A percentile compares a stretch with the other conserved stretches of the same genome.
Evolutionary conservation across 2,329 filamentous ascomycete species (phyloP).

Genomic region (Fusarium ambrosium): DNA sequence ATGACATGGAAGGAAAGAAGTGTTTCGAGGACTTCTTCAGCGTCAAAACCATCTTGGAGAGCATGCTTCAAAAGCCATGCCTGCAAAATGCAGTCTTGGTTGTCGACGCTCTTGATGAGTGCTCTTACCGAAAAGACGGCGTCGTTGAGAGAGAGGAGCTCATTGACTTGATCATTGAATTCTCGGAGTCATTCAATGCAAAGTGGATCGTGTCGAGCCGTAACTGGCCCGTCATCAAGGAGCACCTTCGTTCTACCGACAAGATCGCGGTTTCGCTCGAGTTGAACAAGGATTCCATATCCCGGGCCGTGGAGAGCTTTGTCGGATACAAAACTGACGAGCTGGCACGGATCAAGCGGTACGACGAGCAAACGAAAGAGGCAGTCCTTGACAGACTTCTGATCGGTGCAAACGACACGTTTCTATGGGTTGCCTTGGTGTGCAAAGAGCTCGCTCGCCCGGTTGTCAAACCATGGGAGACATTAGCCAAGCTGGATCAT

Average conservation of each 20-base stretch:
- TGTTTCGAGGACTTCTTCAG: slow-evolving; percentile 57
- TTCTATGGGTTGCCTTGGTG: slow-evolving; percentile 47
- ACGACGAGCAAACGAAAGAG: slow-evolving; percentile 14
- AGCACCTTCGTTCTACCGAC: slow-evolving; percentile 52
- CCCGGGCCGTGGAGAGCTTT: slow-evolving; percentile 51
- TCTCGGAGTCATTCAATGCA: slow-evolving; percentile 17
- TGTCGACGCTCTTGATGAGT: slow-evolving; percentile 64
- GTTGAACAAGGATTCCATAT: slow-evolving; percentile 53
- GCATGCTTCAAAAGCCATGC: slow-evolving; percentile 50
- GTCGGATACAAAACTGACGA: slow-evolving; percentile 52
- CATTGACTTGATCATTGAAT: slow-evolving; percentile 45
- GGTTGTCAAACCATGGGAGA: slow-evolving; percentile 1
- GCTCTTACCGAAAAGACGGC: slow-evolving; percentile 22
- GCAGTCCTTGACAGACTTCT: slow-evolving; percentile 35
- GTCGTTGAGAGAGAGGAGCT: slow-evolving; percentile 45
- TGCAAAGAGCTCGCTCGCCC: slow-evolving; percentile 30
- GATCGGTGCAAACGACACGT: slow-evolving; percentile 54
- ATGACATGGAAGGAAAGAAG: slow-evolving; percentile 49
- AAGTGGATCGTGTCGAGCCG: slow-evolving; percentile 62
- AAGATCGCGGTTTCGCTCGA: slow-evolving; percentile 52
- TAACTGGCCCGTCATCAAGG: slow-evolving; percentile 52
- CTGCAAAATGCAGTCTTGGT: slow-evolving; percentile 49
- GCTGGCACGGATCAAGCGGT: slow-evolving; percentile 41
- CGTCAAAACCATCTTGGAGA: slow-evolving; percentile 54
- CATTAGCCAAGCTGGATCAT: slow-evolving; percentile 12